Conservation (phyloP, 2,329 filamentous ascomycete species). For the Diaporthe capsici region DNA sequence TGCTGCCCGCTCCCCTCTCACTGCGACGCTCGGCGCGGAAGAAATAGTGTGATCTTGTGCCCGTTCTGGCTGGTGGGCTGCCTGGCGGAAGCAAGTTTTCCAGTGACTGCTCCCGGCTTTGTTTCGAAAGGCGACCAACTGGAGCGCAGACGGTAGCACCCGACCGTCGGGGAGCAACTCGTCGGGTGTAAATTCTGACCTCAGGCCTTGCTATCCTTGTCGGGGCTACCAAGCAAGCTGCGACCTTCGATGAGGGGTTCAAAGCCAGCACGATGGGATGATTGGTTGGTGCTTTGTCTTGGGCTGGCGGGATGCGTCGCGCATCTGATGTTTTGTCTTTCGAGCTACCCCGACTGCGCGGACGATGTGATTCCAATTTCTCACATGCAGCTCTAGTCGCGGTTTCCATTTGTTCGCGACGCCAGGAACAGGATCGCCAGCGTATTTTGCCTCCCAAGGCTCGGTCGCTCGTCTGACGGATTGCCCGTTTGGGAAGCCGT, state of each 20-base stretch:
- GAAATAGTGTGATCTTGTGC: constrained; percentile 21
- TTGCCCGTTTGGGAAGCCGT: constrained; percentile 17
- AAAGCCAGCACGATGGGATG: constrained; percentile 4
- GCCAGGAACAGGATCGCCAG: constrained; percentile 19
- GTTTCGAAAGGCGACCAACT: constrained; percentile 35
- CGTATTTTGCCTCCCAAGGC: background rate
- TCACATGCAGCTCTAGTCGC: constrained; percentile 31
- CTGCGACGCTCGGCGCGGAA: constrained; percentile 26
- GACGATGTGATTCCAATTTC: constrained; percentile 33
- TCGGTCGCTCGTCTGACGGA: constrained; percentile 29
- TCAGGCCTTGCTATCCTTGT: constrained; percentile 13
- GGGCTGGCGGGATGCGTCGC: constrained; percentile 15
- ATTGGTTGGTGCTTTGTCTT: constrained; percentile 28
- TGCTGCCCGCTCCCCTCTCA: constrained; percentile 21
- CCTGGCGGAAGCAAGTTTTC: background rate
- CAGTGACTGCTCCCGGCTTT: constrained; percentile 5
- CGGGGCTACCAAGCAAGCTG: constrained; percentile 25
- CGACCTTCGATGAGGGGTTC: constrained; percentile 20
- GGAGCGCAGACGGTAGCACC: constrained; percentile 29
- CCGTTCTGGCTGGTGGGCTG: background rate
- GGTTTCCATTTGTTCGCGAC: constrained; percentile 6
- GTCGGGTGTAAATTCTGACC: background rate
- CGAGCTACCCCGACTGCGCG: constrained; percentile 12
- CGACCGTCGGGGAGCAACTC: constrained; percentile 15
- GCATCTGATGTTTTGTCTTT: constrained; percentile 24